Evolutionary conservation across 2,329 filamentous ascomycete species (phyloP).

Genomic region (Nemania sp.): DNA sequence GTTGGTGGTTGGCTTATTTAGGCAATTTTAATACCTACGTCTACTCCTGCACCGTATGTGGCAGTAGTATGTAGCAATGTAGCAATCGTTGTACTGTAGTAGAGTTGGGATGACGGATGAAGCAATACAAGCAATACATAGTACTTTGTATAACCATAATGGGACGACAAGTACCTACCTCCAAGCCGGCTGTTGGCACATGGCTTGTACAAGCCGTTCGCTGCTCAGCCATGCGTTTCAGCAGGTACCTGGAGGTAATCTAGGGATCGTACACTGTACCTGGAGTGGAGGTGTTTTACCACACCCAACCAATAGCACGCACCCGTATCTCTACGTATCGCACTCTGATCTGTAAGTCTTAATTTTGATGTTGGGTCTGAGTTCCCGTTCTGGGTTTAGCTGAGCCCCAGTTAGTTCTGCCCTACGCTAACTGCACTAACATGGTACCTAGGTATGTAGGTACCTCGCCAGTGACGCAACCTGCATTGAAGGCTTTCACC

Average conservation of each 20-base stretch:
- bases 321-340: too few relatives aligned
- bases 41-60: not conserved
- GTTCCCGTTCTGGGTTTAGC: not conserved
- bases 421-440: not conserved
- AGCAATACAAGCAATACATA: too few relatives aligned
- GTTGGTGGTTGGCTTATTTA: not conserved
- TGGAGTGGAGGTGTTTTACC: not conserved
- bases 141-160: too few relatives aligned
- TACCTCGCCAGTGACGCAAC: not conserved
- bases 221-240: not conserved
- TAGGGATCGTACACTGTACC: not conserved
- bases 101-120: constrained; percentile 5
- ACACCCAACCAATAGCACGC: not conserved
- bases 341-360: not conserved
- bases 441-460: not conserved
- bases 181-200: constrained; percentile 34
- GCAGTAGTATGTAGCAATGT: too few relatives aligned
- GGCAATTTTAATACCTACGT: constrained; percentile 14
- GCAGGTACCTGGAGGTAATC: not conserved
- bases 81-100: not conserved
- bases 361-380: not conserved
- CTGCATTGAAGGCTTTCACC: not conserved
- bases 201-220: not conserved
- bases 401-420: not conserved
- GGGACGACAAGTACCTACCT: not conserved